Conservation (phyloP, 139 green algal genomes). For the Eudorina sp. region DNA sequence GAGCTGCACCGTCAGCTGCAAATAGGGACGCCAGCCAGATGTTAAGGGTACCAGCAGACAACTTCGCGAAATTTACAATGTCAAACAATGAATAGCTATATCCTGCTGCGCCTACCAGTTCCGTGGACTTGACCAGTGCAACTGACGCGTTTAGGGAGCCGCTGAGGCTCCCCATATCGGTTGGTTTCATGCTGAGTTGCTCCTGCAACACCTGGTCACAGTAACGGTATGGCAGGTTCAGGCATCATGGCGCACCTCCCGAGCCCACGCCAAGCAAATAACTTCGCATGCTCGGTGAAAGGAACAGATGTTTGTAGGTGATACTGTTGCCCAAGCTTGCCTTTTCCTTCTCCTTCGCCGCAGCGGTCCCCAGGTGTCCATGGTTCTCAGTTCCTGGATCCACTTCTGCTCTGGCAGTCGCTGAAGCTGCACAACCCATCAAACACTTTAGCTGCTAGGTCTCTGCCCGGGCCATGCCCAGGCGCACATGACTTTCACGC, state of each 20-base stretch:
- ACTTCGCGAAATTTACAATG: too few species aligned
- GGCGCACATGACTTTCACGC: not conserved
- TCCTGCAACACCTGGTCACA: not conserved
- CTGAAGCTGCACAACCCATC: slow-evolving; percentile 21
- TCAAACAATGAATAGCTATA: too few species aligned
- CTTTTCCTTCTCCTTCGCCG: slow-evolving; percentile 18
- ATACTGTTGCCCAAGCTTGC: not conserved
- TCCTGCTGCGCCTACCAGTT: slow-evolving; percentile 19
- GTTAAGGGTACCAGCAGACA: too few species aligned
- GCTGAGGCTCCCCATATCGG: not conserved
- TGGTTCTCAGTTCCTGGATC: not conserved
- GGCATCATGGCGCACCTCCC: not conserved
- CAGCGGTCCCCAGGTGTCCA: not conserved
- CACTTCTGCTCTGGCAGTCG: not conserved
- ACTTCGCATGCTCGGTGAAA: too few species aligned
- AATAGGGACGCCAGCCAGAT: too few species aligned
- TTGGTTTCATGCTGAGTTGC: not conserved
- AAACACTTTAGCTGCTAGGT: not conserved
- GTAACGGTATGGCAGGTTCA: not conserved
- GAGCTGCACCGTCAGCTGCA: slow-evolving; percentile 5
- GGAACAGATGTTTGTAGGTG: not conserved
- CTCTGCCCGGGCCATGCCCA: slow-evolving; percentile 11
- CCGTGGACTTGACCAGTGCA: not conserved
- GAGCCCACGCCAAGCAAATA: too few species aligned
- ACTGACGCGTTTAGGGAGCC: not conserved